phyloP scores from a whole-genome alignment of 805 yeast genomes.

The Pichia sporocuriosa region DNA sequence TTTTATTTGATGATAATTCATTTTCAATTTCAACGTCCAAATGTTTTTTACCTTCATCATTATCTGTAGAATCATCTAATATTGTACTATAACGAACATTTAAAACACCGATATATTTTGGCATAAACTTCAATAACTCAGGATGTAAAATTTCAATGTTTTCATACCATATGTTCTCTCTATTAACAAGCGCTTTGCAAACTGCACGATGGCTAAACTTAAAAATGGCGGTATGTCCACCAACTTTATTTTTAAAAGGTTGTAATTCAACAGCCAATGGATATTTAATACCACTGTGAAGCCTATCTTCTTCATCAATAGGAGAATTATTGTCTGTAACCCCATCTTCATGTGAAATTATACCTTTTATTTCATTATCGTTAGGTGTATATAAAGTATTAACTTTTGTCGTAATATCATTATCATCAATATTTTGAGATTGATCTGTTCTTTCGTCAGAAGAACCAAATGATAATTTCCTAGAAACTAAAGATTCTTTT shows the following conservation, averaged over 20 bases:
- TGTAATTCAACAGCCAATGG: constrained; percentile 82
- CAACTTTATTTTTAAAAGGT: constrained; percentile 91
- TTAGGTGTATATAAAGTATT: no score
- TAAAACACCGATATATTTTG: constrained; percentile 87
- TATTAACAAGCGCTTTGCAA: constrained; percentile 83
- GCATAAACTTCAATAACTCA: constrained; percentile 79
- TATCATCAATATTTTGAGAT: not conserved
- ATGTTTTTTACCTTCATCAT: not conserved
- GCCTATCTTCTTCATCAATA: constrained; percentile 2
- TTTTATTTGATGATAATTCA: not conserved
- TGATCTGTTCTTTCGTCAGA: no score
- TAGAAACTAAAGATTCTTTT: no score
- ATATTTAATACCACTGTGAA: constrained; percentile 33
- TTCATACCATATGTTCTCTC: constrained; percentile 92
- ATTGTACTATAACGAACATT: constrained; percentile 70
- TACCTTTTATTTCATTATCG: no score
- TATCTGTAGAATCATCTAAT: constrained; percentile 20
- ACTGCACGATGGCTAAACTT: constrained; percentile 87
- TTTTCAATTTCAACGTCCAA: no score
- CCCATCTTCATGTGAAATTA: no score
- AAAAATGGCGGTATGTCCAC: constrained; percentile 97
- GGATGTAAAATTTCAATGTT: constrained; percentile 73
- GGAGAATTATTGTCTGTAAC: no score
- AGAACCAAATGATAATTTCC: no score
- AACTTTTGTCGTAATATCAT: no score